Conservation (phyloP, 148 eudicot genomes). For the Silene latifolia region DNA sequence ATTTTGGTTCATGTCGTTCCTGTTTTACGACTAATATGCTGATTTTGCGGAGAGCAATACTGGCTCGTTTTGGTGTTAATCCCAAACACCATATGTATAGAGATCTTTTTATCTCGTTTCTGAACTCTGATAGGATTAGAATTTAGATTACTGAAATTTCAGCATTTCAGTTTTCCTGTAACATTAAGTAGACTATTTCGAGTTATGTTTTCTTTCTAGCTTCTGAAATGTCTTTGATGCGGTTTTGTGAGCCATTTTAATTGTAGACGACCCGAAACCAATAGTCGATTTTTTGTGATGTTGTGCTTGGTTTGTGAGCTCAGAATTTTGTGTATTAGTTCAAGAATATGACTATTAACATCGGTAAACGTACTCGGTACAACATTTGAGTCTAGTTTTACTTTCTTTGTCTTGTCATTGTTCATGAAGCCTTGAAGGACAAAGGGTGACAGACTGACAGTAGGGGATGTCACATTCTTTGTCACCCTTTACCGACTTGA, state of each 20-base stretch:
- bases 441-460: not conserved
- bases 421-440: constrained; percentile 4
- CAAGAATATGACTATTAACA: too few species aligned
- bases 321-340: too few species aligned
- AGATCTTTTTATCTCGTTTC: not conserved
- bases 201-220: not conserved
- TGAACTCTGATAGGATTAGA: not conserved
- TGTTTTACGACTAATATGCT: not conserved
- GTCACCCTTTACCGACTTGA: too few species aligned
- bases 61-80: not conserved
- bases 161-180: not conserved
- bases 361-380: too few species aligned
- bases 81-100: constrained; percentile 15
- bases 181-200: not conserved
- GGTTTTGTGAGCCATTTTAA: too few species aligned
- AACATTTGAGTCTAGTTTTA: too few species aligned
- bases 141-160: not conserved
- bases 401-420: too few species aligned
- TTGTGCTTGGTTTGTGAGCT: too few species aligned
- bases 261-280: too few species aligned
- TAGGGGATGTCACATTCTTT: constrained; percentile 14
- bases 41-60: constrained; percentile 3
- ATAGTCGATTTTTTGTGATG: too few species aligned
- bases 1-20: not conserved
- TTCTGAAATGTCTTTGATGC: not conserved